Base-by-base conservation (phyloP, 164 flowering plant genomes). In the Berberis vulgaris region DNA sequence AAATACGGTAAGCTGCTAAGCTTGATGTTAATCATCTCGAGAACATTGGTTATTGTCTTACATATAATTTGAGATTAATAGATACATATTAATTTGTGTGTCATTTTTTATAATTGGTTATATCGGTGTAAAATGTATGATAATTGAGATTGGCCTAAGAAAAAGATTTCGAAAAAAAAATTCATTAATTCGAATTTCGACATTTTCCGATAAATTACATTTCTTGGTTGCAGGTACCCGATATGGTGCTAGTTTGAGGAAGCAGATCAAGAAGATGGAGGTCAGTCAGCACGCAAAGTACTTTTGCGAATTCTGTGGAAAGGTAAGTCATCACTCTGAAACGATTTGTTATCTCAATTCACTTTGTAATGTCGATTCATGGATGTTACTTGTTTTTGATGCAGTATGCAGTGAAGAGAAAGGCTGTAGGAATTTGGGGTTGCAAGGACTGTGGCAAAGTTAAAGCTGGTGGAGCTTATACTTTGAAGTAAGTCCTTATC, bases 211-310 rank as follows among this genome's bases (percentile, higher is more conserved):
- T 11, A 10, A 52, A 26, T 4, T 52, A 52, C 0, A 9, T 52
- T 52, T 7, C 54, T 5, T 26, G 26, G 26, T 41, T 58, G 6
- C 65, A 88, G 95, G 95, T 65, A 88, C 95, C 72, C 80, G 95
- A 40, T 88, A 88, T 77, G 95, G 95, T 64, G 90, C 96, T 7
- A 85, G 90, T 78, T 63, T 86, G 78, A 67, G 96, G 56, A 86
- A 86, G 82, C 92, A 86, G 75, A 88, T 88, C 26, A 86, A 88
- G 79, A 88, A 88, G 80, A 88, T 88, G 96, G 96, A 88, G 62
- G 91, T 88, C 26, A 83, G 89, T 57, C 96, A 88, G 67, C 96
- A 88, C 63, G 80, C 86, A 76, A 88, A 84, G 65, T 88, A 80
- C 67, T 86, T 86, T 77, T 88, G 96, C 13, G 92, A 88, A 63